Conservation (phyloP, 176 grass and related monocot species). For the Alopecurus myosuroides region DNA sequence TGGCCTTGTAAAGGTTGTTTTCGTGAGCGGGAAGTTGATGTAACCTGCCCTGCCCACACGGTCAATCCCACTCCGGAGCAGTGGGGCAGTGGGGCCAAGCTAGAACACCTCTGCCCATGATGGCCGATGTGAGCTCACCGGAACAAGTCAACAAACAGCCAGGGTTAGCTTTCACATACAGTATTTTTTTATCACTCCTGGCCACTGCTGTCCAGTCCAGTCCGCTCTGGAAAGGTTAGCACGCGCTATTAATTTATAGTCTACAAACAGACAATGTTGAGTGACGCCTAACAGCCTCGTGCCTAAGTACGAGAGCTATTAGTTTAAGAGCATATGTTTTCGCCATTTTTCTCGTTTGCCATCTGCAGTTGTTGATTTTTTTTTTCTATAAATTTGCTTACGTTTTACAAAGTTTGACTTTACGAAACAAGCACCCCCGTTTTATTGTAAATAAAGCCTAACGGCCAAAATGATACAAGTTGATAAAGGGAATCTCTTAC, state of each 20-base stretch:
- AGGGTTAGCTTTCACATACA: constrained; percentile 14
- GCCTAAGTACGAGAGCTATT: background rate
- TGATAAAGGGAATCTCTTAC: too few relatives aligned
- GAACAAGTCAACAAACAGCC: constrained; percentile 11
- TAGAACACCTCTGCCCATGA: background rate
- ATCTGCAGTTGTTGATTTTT: too few relatives aligned
- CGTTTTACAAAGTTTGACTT: too few relatives aligned
- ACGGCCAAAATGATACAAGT: too few relatives aligned
- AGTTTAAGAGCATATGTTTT: too few relatives aligned
- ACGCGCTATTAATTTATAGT: background rate
- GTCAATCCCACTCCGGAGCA: background rate
- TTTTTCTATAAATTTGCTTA: too few relatives aligned
- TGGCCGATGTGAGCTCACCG: background rate
- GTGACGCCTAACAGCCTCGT: background rate
- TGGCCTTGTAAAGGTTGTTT: too few relatives aligned
- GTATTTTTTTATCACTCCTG: background rate
- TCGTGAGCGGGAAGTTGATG: background rate
- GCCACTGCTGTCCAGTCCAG: background rate
- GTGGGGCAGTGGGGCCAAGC: background rate
- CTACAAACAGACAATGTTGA: too few relatives aligned
- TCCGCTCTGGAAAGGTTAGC: constrained; percentile 9
- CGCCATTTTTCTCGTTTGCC: too few relatives aligned
- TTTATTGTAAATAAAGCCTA: too few relatives aligned
- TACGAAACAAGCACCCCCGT: too few relatives aligned
- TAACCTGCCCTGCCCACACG: background rate